Evolutionary conservation across 495 filamentous ascomycete species (phyloP).

Genomic region (Barbatosphaeria neglecta): DNA sequence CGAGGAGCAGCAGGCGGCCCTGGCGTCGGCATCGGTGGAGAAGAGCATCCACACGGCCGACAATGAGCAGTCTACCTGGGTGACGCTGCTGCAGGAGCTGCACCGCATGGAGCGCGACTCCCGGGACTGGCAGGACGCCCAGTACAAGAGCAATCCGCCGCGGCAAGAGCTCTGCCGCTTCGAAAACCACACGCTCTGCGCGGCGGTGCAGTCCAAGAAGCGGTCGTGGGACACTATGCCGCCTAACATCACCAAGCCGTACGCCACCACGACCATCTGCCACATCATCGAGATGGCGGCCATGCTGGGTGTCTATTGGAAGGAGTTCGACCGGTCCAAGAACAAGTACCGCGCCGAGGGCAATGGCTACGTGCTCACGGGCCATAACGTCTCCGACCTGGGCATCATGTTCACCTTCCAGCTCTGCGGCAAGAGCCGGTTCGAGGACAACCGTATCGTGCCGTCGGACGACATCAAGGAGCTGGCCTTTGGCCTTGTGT

Average conservation of each 20-base stretch:
- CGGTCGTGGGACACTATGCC: slow-evolving; percentile 42
- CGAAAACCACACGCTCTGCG: slow-evolving; percentile 22
- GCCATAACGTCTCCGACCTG: slow-evolving; percentile 26
- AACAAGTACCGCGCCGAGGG: slow-evolving; percentile 39
- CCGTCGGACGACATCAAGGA: slow-evolving; percentile 34
- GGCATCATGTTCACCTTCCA: slow-evolving; percentile 37
- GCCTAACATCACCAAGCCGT: slow-evolving; percentile 32
- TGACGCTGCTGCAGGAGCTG: slow-evolving; percentile 27
- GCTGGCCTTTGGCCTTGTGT: slow-evolving; percentile 33
- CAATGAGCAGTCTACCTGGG: slow-evolving; percentile 37
- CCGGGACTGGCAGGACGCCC: slow-evolving; percentile 22
- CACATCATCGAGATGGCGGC: slow-evolving; percentile 39
- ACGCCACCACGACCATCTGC: slow-evolving; percentile 36
- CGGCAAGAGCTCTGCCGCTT: slow-evolving; percentile 1
- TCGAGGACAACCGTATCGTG: slow-evolving; percentile 31
- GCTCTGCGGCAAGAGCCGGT: slow-evolving; percentile 26
- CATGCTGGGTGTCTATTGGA: slow-evolving; percentile 41
- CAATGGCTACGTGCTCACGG: slow-evolving; percentile 37
- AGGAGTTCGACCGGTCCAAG: slow-evolving; percentile 29
- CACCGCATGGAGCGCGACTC: slow-evolving; percentile 34
- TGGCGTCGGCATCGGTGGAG: slow-evolving; percentile 2
- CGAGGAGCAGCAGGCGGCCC: slow-evolving; percentile 8
- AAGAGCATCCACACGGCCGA: slow-evolving; percentile 30
- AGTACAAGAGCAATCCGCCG: slow-evolving; percentile 10
- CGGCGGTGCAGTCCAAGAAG: slow-evolving; percentile 34